Evolutionary conservation across 108 stramenopile genomes (phyloP).

Genomic region (Cyclotella sp.): DNA sequence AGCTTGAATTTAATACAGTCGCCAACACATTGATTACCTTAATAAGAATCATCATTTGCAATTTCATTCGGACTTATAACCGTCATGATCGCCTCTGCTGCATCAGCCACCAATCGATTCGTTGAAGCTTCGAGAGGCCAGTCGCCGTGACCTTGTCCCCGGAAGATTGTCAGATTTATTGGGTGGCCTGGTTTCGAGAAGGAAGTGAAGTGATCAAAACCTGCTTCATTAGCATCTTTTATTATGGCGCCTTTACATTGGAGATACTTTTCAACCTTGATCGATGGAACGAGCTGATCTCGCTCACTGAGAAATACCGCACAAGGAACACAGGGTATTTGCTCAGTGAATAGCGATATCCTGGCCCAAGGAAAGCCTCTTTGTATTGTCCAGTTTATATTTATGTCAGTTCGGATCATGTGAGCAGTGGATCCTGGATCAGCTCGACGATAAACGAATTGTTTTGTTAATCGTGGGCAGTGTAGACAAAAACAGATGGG

Average conservation of each 20-base stretch:
- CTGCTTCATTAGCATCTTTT: slow-evolving; percentile 49
- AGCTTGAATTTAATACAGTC: slow-evolving; percentile 1
- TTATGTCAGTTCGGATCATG: slow-evolving; percentile 85
- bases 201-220: slow-evolving; percentile 44
- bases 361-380: slow-evolving; percentile 87
- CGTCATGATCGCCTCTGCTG: slow-evolving; percentile 36
- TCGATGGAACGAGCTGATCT: slow-evolving; percentile 82
- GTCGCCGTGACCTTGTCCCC: slow-evolving; percentile 71
- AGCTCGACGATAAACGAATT: slow-evolving; percentile 82
- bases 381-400: slow-evolving; percentile 86
- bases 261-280: slow-evolving; percentile 71
- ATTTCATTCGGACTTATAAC: slow-evolving; percentile 26
- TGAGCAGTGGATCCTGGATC: slow-evolving; percentile 80
- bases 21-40: background rate
- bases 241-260: slow-evolving; percentile 63
- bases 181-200: slow-evolving; percentile 48
- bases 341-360: slow-evolving; percentile 77
- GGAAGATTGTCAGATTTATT: slow-evolving; percentile 69
- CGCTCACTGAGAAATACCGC: slow-evolving; percentile 77
- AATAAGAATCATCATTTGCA: background rate
- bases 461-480: slow-evolving; percentile 69
- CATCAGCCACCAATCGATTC: slow-evolving; percentile 40
- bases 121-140: slow-evolving; percentile 41
- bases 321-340: slow-evolving; percentile 74
- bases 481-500: slow-evolving; percentile 90